phyloP scores from a whole-genome alignment of 768 basidiomycete genomes.

The Pulveroboletus sp. region DNA sequence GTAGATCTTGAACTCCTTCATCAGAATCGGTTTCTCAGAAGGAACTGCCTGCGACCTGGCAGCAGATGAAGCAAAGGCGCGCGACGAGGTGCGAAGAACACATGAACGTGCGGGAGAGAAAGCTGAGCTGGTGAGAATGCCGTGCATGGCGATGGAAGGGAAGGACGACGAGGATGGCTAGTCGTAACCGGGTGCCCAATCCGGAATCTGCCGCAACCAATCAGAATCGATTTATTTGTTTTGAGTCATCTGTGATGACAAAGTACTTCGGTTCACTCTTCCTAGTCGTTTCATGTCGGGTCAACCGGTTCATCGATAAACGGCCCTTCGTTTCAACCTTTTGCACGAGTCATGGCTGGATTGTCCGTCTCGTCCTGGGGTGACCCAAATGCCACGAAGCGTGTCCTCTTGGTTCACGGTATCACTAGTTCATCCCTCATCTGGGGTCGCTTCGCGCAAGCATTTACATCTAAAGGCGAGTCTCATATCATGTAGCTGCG shows the following conservation, averaged over 20 bases:
- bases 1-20: slow-evolving; percentile 98
- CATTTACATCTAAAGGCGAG: slow-evolving; percentile 4
- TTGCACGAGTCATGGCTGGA: not conserved
- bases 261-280: no score
- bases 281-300: no score
- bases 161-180: not conserved
- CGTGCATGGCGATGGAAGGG: slow-evolving; percentile 11
- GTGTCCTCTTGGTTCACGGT: slow-evolving; percentile 19
- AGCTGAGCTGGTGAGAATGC: not conserved
- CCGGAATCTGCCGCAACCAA: slow-evolving; percentile 23
- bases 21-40: slow-evolving; percentile 59
- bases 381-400: slow-evolving; percentile 12
- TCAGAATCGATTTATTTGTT: slow-evolving; percentile 2
- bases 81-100: slow-evolving; percentile 14
- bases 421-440: slow-evolving; percentile 8
- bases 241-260: no score
- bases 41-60: slow-evolving; percentile 39
- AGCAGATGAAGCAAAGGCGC: slow-evolving; percentile 31
- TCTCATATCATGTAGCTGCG: not conserved
- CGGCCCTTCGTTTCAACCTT: no score
- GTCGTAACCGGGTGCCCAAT: slow-evolving; percentile 7
- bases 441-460: slow-evolving; percentile 11
- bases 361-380: slow-evolving; percentile 15
- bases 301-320: no score
- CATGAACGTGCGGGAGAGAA: slow-evolving; percentile 5